Base-by-base conservation (phyloP, 805 yeast genomes). In the Cyberlindnera maclurae region DNA sequence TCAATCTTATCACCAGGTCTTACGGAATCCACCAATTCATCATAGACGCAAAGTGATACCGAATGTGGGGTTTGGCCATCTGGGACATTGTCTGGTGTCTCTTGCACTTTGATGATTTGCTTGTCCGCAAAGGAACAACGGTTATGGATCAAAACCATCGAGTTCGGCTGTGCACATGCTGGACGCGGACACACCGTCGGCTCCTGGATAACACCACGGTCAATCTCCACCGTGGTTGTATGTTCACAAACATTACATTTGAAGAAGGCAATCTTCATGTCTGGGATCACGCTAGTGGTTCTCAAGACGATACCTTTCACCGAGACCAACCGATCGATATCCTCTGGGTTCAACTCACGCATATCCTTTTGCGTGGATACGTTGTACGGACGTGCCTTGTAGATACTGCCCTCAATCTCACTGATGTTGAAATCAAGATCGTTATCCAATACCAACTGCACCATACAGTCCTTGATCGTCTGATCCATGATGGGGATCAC, bases 21-120 rank as follows among this genome's bases (percentile, higher is more conserved):
- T 54, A 95, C 83, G 38, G 84, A 72, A 60, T 93, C 98, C 1
- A 93, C 98, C 44, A 93, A 70, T 59, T 93, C 97, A 61, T 93
- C 98, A 57, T 90, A 93, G 1, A 86, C 95, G 66, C 96, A 87
- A 22, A 93, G 66, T 6, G 95, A 86, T 34, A 93, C 85, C 12
- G 96, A 82, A 61, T 93, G 98, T 2, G 98, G 98, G 3, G 98
- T 93, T 63, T 93, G 98, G 13, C 98, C 98, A 63, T 85, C 97
- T 4, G 98, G 98, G 12, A 90, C 95, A 45, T 78, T 71, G 60
- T 93, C 98, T 1, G 96, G 96, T 0, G 96, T 88, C 62, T 93
- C 98, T 63, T 93, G 98, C 31, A 93, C 66, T 54, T 86, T 85
- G 49, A 93, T 78, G 22, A 93, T 90, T 63, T 93, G 99, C 57